Base-by-base conservation (phyloP, 1,284 basidiomycete species). In the Cerrena zonata region DNA sequence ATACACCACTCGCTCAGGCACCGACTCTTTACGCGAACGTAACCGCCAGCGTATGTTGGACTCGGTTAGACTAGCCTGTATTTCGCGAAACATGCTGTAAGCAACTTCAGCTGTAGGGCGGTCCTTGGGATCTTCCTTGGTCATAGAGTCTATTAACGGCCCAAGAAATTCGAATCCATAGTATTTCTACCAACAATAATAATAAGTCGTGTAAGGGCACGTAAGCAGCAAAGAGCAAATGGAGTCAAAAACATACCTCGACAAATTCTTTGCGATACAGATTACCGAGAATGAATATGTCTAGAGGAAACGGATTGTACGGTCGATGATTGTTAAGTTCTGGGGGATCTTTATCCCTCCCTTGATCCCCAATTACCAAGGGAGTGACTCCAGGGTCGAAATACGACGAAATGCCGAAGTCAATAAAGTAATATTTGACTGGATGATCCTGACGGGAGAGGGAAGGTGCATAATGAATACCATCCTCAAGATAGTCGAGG, bases 351-450 rank as follows among this genome's bases (percentile, higher is more conserved):
- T 52, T 23, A 23, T 56, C 53, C 24, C 51, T 46, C 0, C 65
- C 65, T 3, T 53, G 37, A 1, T 43, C 46, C 0, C 59, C 57
- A 3, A 53, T 40, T 1, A 55, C 60, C 4, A 43, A 42, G 7
- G 44, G 38, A 15, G 24, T 23, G 18, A 41, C 52, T 2, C 43
- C 48, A 5, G 45, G 36, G 15, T 45, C 19, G 42, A 51, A 61
- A 5, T 50, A 48, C 11, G 58, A 53, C 11, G 64, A 72, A 18
- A 68, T 48, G 0, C 70, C 70, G 13, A 71, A 75, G 42, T 73
- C 65, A 10, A 59, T 58, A 24, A 60, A 59, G 27, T 65, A 67
- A 48, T 72, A 72, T 39, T 56, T 61, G 15, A 64, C 53, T 2
- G 63, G 62, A 1, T 48, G 50, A 42, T 58, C 48, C 0, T 61